These are phyloP conservation scores for Corylus avellana DNA, from an alignment of 306 rosid genomes.

Conservation along the genomic window DNA sequence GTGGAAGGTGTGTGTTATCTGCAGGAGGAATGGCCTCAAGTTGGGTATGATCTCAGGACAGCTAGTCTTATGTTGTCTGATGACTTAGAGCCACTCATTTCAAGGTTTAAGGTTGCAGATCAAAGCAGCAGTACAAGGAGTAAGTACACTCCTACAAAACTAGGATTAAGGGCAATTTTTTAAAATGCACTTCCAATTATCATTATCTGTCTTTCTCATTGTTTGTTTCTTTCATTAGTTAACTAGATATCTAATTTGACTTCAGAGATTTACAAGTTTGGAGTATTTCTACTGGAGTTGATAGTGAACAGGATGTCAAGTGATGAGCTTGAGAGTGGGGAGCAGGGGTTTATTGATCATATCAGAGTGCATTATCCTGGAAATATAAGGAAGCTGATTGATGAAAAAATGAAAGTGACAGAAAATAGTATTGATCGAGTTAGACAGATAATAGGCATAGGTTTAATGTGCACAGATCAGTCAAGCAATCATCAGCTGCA, in stretches of 20 bases:
- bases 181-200: too few species aligned
- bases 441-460: constrained; percentile 39
- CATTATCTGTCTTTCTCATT: too few species aligned
- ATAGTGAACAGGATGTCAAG: constrained; percentile 30
- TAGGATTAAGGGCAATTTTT: not conserved
- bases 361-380: constrained; percentile 44
- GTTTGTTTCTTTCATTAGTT: not conserved
- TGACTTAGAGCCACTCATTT: constrained; percentile 49
- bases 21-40: constrained; percentile 65
- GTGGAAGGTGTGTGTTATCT: constrained; percentile 57
- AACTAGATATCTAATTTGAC: not conserved
- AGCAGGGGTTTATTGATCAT: constrained; percentile 40
- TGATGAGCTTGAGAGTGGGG: constrained; percentile 42
- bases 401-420: constrained; percentile 47
- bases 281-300: constrained; percentile 56
- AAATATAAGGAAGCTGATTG: constrained; percentile 41
- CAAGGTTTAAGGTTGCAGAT: constrained; percentile 64
- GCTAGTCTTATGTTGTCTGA: constrained; percentile 51
- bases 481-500: constrained; percentile 37
- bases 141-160: constrained; percentile 22
- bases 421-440: constrained; percentile 41
- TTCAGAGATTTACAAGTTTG: constrained; percentile 57
- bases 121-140: constrained; percentile 37
- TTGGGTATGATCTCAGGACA: constrained; percentile 61
- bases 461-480: constrained; percentile 54